Evolutionary conservation across 345 rosid species (phyloP).

Genomic region (Eucalyptus sp.): DNA sequence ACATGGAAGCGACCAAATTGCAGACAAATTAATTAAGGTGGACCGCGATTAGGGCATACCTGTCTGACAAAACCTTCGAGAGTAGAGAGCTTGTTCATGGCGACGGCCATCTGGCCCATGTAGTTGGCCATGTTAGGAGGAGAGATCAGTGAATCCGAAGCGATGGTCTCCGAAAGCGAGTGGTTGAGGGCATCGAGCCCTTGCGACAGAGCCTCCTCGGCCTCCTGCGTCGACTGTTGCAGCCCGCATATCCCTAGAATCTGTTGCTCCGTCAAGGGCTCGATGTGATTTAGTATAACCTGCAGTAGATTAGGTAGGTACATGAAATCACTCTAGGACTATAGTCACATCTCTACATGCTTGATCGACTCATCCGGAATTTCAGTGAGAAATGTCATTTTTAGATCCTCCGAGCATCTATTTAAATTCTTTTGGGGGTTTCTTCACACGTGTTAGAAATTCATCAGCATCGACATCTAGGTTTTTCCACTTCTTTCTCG

Average conservation of each 20-base stretch:
- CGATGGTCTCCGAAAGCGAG: slow-evolving; percentile 73
- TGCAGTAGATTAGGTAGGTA: not conserved
- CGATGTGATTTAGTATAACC: slow-evolving; percentile 65
- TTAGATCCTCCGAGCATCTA: not conserved
- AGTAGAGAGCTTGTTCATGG: slow-evolving; percentile 91
- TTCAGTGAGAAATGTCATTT: not conserved
- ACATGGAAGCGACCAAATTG: not conserved
- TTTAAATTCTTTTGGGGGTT: not conserved
- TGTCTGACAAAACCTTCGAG: slow-evolving; percentile 87
- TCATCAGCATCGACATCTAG: not conserved
- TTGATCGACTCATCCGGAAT: not conserved
- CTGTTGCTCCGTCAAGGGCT: slow-evolving; percentile 86
- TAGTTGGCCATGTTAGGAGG: slow-evolving; percentile 81
- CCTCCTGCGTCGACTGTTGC: slow-evolving; percentile 84
- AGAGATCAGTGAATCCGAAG: slow-evolving; percentile 69
- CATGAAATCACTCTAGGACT: not conserved
- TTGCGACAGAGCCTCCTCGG: slow-evolving; percentile 88
- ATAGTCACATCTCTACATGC: not conserved
- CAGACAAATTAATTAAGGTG: not conserved
- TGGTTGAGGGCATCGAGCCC: slow-evolving; percentile 82
- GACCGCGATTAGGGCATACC: slow-evolving; percentile 20
- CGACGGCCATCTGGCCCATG: slow-evolving; percentile 95
- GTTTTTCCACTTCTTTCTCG: not conserved
- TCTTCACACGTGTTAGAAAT: not conserved
- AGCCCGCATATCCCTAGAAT: slow-evolving; percentile 76